These are phyloP conservation scores for Schwanniomyces occidentalis DNA, from an alignment of 805 yeast species.

Conservation along the genomic window DNA sequence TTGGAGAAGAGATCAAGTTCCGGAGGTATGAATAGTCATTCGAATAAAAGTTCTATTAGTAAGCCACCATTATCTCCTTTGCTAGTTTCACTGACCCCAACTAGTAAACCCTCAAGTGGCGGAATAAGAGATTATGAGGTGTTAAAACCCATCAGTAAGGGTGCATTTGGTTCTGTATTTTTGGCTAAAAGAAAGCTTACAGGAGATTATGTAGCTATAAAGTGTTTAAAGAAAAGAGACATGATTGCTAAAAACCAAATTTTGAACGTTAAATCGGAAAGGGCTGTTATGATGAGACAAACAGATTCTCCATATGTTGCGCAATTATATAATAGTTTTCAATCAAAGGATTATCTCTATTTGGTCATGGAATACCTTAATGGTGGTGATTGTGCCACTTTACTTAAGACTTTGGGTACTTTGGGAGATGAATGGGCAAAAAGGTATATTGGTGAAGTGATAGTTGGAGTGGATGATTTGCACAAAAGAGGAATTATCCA, in stretches of 20 bases:
- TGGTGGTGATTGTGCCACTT: conserved; percentile 94
- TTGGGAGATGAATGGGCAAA: conserved; percentile 85
- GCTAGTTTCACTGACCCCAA: conserved; percentile 62
- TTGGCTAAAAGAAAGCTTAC: conserved; percentile 80
- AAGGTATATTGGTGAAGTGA: conserved; percentile 84
- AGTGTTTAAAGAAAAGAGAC: conserved; percentile 86
- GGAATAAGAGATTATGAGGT: conserved; percentile 87
- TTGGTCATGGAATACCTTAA: conserved; percentile 94
- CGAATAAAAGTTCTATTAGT: conserved; percentile 8
- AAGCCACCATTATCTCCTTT: conserved; percentile 82
- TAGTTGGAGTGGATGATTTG: conserved; percentile 85
- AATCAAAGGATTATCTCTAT: conserved; percentile 80
- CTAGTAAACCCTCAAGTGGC: conserved; percentile 47
- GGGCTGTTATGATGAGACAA: conserved; percentile 98
- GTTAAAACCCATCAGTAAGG: conserved; percentile 90
- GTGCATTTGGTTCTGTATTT: conserved; percentile 96
- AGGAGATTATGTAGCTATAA: conserved; percentile 94
- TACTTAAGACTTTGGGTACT: conserved; percentile 78
- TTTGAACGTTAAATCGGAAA: conserved; percentile 87
- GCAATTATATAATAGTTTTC: conserved; percentile 82
- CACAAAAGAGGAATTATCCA: conserved; percentile 90
- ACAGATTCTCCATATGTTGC: conserved; percentile 93
- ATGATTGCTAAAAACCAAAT: conserved; percentile 98
- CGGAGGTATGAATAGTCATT: conserved; percentile 13
- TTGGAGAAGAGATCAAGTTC: conserved; percentile 20